phyloP scores from a whole-genome alignment of 495 filamentous ascomycete species.

The Xylaria grammica region DNA sequence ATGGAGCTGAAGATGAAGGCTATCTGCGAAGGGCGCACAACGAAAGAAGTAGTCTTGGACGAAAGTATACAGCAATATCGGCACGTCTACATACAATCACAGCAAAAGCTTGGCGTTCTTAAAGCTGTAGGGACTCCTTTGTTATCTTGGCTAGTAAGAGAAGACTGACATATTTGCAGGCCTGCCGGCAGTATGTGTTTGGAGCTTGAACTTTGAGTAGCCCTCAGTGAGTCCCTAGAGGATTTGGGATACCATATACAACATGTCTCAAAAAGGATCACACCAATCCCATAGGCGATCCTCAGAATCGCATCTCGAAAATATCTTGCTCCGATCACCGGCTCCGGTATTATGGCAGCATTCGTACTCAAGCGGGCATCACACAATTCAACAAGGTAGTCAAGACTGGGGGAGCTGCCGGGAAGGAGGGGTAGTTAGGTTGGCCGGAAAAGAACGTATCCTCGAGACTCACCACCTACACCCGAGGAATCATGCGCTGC shows the following conservation, averaged over 20 bases:
- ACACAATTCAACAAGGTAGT: background rate
- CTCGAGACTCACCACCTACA: slow-evolving; percentile 10
- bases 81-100: slow-evolving; percentile 78
- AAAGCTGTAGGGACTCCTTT: slow-evolving; percentile 63
- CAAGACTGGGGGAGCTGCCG: background rate
- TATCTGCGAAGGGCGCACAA: slow-evolving; percentile 86
- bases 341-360: slow-evolving; percentile 11
- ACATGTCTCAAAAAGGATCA: background rate
- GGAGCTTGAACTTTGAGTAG: slow-evolving; percentile 25
- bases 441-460: slow-evolving; percentile 6
- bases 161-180: slow-evolving; percentile 42
- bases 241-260: background rate
- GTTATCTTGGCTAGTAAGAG: background rate
- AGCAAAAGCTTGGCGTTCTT: slow-evolving; percentile 73
- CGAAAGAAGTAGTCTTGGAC: slow-evolving; percentile 72
- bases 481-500: slow-evolving; percentile 13
- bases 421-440: slow-evolving; percentile 10
- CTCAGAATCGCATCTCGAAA: slow-evolving; percentile 18
- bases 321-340: slow-evolving; percentile 26
- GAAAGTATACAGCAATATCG: slow-evolving; percentile 85
- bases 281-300: slow-evolving; percentile 20
- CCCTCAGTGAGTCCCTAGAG: background rate
- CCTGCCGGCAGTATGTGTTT: slow-evolving; percentile 55
- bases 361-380: background rate
- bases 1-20: slow-evolving; percentile 95